These are phyloP conservation scores for Mycosphaerella arachidis DNA, from an alignment of 2,329 filamentous ascomycete genomes.

Conservation along the genomic window DNA sequence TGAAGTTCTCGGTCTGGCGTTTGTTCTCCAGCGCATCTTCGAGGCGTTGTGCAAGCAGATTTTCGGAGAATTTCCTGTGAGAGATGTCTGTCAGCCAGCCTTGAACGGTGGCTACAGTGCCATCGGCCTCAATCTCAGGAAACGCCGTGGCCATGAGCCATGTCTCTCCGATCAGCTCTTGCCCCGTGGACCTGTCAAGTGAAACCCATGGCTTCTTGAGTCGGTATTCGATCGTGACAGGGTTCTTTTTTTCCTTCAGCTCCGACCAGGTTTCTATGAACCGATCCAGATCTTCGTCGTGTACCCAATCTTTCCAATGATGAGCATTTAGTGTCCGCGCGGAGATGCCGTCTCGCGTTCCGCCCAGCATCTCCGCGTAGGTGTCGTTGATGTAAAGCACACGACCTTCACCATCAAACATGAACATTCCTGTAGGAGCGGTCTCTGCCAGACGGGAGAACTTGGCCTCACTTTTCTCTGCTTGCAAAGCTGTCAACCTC, in stretches of 20 bases:
- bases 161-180: conserved; percentile 26
- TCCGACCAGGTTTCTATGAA: conserved; percentile 32
- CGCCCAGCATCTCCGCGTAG: conserved; percentile 36
- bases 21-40: conserved; percentile 36
- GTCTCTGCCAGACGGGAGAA: conserved; percentile 39
- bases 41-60: conserved; percentile 27
- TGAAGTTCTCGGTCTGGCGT: conserved; percentile 30
- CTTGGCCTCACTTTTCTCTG: conserved; percentile 34
- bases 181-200: conserved; percentile 25
- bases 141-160: conserved; percentile 34
- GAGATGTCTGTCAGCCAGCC: conserved; percentile 35
- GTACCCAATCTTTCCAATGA: conserved; percentile 20
- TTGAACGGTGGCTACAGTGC: conserved; percentile 27
- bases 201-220: conserved; percentile 35
- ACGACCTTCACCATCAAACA: conserved; percentile 31
- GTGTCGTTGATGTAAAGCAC: conserved; percentile 40
- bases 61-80: conserved; percentile 32
- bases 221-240: conserved; percentile 37
- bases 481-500: conserved; percentile 28
- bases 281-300: conserved; percentile 34
- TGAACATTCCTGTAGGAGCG: conserved; percentile 39
- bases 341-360: conserved; percentile 18
- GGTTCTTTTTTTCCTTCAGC: conserved; percentile 31
- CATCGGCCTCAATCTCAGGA: conserved; percentile 30
- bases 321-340: neutral